Evolutionary conservation across 371 early-diverging fungal species (phyloP), one percentile per base, ranked within the genome.

Genomic region (Syncephalis plumigaleata): DNA sequence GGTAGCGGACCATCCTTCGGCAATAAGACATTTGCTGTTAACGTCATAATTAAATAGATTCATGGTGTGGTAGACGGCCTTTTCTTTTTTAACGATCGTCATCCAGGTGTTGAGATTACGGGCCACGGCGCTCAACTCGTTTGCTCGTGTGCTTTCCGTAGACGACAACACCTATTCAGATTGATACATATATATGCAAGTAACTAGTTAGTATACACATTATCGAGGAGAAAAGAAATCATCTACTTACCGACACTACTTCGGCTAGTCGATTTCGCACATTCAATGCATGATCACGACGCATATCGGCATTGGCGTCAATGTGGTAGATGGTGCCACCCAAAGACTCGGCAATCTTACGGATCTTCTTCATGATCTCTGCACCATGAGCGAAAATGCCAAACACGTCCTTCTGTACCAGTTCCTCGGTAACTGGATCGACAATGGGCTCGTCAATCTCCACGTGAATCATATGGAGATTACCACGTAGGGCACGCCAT

Each of bases 1-100:
- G 36, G 80, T 77, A 20, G 98, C 86, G 58, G 87, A 86, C 98
- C 98, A 98, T 1, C 96, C 98, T 65, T 98, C 96, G 27, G 95
- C 93, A 63, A 95, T 90, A 57, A 94, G 69, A 47, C 89, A 85
- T 64, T 91, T 90, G 55, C 90, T 80, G 60, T 80, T 87, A 42
- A 66, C 67, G 57, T 95, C 95, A 59, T 90, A 86, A 62, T 82
- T 87, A 68, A 95, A 90, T 58, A 78, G 64, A 58, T 98, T 95
- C 85, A 95, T 81, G 27, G 85, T 81, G 58, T 92, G 84, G 67
- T 90, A 94, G 49, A 92, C 83, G n/a, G 87, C 89, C 76, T 94
- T 95, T 57, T 98, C 96, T 70, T 94, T 97, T 60, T 81, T 84
- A 49, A 92, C 80, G 37, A 87, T 77, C 3, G 79, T 81, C 43